These are phyloP conservation scores for Pseudopithomyces maydicus DNA, from an alignment of 2,329 filamentous ascomycete species.

Conservation along the genomic window DNA sequence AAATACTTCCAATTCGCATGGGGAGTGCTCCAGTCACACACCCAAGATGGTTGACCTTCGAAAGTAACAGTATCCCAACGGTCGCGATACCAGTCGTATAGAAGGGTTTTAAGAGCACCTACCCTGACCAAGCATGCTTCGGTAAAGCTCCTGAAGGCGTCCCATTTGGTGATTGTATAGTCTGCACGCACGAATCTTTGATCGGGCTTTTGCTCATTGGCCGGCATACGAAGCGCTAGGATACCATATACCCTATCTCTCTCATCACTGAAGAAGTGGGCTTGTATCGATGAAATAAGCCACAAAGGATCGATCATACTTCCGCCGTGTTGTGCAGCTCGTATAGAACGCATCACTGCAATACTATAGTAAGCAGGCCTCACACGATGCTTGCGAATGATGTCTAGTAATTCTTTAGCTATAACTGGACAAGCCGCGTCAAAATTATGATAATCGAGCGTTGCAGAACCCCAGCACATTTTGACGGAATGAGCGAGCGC, in stretches of 20 bases:
- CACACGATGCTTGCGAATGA: neutral
- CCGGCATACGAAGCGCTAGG: neutral
- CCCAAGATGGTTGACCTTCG: neutral
- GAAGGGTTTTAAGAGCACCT: neutral
- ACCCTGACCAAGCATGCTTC: neutral
- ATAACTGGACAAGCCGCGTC: too few species aligned
- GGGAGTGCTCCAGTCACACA: neutral
- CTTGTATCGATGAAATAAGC: neutral
- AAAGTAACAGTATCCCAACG: neutral
- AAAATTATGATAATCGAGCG: neutral
- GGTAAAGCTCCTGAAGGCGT: neutral
- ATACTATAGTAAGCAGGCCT: neutral
- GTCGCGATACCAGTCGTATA: neutral
- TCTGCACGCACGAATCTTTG: neutral
- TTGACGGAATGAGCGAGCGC: neutral
- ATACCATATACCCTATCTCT: neutral
- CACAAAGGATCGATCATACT: neutral
- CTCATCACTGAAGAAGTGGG: neutral
- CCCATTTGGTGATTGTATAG: neutral
- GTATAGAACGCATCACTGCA: neutral
- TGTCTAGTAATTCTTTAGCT: too few species aligned
- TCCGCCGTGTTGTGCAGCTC: neutral
- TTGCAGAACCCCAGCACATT: neutral
- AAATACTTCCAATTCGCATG: neutral
- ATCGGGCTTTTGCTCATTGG: neutral